phyloP scores from a whole-genome alignment of 2,329 filamentous ascomycete genomes.

The Trichophyton equinum region DNA sequence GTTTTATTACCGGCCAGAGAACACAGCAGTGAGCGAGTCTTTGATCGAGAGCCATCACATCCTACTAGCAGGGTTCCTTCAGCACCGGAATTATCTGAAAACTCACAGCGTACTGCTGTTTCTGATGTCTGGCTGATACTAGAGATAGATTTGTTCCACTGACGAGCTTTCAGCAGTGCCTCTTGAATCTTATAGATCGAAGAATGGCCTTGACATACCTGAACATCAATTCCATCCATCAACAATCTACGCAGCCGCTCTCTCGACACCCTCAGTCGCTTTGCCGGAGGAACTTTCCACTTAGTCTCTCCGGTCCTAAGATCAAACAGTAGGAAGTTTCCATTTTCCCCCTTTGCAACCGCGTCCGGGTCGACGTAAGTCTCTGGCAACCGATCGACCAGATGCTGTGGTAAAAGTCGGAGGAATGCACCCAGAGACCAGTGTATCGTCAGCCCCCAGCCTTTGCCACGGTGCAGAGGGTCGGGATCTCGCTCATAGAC shows the following conservation, averaged over 20 bases:
- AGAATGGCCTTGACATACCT: constrained; percentile 23
- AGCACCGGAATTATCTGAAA: constrained; percentile 36
- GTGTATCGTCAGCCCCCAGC: constrained; percentile 49
- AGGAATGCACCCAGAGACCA: constrained; percentile 32
- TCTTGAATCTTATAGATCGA: neutral
- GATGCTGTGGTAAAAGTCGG: constrained; percentile 1
- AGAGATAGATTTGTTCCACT: constrained; percentile 34
- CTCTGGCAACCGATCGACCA: constrained; percentile 30
- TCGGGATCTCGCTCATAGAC: constrained; percentile 8
- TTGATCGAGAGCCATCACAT: constrained; percentile 41
- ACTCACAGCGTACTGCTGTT: constrained; percentile 31
- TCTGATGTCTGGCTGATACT: constrained; percentile 14
- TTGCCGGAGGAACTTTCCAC: constrained; percentile 34
- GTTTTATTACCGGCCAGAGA: constrained; percentile 8
- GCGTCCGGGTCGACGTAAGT: constrained; percentile 44
- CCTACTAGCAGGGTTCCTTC: constrained; percentile 37
- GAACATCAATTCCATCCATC: constrained; percentile 35
- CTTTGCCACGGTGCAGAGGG: constrained; percentile 4
- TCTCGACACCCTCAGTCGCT: constrained; percentile 38
- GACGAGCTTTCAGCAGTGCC: neutral
- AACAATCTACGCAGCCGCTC: constrained; percentile 37
- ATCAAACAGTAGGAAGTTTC: constrained; percentile 45
- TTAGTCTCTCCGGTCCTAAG: constrained; percentile 39
- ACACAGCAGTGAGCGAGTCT: constrained; percentile 26
- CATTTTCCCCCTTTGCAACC: constrained; percentile 35